phyloP scores from a whole-genome alignment of 2,329 filamentous ascomycete species.

The Penicillium corylophilum region DNA sequence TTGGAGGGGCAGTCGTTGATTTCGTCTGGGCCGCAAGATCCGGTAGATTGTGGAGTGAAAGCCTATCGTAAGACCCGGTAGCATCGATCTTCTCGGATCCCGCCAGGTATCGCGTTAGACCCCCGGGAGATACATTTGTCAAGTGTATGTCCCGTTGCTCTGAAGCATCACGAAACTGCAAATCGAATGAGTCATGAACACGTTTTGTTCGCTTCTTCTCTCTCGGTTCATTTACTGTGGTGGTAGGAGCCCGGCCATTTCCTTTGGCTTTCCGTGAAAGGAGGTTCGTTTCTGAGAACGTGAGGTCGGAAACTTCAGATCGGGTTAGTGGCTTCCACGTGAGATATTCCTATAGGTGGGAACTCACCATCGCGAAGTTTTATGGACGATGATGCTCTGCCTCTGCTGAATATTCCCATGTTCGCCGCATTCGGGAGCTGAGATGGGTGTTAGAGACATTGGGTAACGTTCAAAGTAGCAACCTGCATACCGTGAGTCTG shows the following conservation, averaged over 20 bases:
- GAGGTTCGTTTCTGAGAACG: slow-evolving; percentile 27
- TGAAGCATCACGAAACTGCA: background rate
- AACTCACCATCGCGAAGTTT: slow-evolving; percentile 21
- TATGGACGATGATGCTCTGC: slow-evolving; percentile 34
- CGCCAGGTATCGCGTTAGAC: background rate
- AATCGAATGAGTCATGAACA: background rate
- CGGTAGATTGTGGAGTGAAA: background rate
- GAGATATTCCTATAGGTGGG: background rate
- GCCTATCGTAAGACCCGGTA: background rate
- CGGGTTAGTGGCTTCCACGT: background rate
- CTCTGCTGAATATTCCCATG: slow-evolving; percentile 38
- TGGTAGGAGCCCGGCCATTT: no score
- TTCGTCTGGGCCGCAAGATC: background rate
- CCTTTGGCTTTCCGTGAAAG: slow-evolving; percentile 1
- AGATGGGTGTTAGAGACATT: slow-evolving; percentile 3
- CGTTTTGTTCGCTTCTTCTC: background rate
- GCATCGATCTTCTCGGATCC: background rate
- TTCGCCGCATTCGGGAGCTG: slow-evolving; percentile 26
- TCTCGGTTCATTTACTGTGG: background rate
- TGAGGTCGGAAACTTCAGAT: slow-evolving; percentile 12
- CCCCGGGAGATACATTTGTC: background rate
- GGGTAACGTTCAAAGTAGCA: background rate
- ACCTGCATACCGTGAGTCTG: slow-evolving; percentile 52
- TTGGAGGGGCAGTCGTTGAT: background rate
- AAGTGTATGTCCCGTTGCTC: background rate